Conservation (phyloP, 2,329 filamentous ascomycete species). For the Fonsecaea monophora region DNA sequence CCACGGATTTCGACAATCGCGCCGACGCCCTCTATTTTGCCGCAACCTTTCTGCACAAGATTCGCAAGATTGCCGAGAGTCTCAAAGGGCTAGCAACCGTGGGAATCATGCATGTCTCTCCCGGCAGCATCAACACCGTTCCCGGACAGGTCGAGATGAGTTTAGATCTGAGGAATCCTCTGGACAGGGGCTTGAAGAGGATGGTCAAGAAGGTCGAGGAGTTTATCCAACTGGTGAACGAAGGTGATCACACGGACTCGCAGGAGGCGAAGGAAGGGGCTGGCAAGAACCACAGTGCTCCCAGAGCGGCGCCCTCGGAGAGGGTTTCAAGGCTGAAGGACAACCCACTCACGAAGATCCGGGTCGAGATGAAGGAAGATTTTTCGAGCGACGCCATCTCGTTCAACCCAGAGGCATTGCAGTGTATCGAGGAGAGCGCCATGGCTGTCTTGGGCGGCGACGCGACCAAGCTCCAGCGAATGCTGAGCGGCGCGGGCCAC, state of each 20-base stretch:
- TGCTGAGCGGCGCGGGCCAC: conserved; percentile 70
- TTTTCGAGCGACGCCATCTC: conserved; percentile 60
- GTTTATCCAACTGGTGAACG: conserved; percentile 50
- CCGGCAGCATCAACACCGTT: conserved; percentile 76
- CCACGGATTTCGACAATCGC: conserved; percentile 70
- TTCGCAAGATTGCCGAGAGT: conserved; percentile 65
- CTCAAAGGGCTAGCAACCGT: conserved; percentile 70
- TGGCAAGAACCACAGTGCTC: conserved; percentile 1
- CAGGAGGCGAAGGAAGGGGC: background rate
- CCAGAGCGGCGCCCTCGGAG: background rate
- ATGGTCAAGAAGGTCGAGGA: conserved; percentile 27
- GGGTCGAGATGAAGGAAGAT: conserved; percentile 31
- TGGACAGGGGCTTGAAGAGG: conserved; percentile 28
- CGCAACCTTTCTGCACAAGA: conserved; percentile 70
- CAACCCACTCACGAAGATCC: conserved; percentile 24
- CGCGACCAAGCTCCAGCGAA: conserved; percentile 56
- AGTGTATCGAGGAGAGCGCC: conserved; percentile 67
- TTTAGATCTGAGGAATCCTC: conserved; percentile 37
- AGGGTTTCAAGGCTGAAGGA: background rate
- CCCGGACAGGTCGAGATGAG: conserved; percentile 64
- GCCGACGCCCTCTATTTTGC: conserved; percentile 73
- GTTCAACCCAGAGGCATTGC: conserved; percentile 72
- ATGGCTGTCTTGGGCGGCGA: conserved; percentile 57
- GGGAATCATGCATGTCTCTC: conserved; percentile 70
- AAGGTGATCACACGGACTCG: conserved; percentile 64